A percentile compares a stretch with the other conserved stretches of the same genome.
Evolutionary conservation across 208 protist genomes (phyloP).

Genomic region (Wallacemonas sp.): DNA sequence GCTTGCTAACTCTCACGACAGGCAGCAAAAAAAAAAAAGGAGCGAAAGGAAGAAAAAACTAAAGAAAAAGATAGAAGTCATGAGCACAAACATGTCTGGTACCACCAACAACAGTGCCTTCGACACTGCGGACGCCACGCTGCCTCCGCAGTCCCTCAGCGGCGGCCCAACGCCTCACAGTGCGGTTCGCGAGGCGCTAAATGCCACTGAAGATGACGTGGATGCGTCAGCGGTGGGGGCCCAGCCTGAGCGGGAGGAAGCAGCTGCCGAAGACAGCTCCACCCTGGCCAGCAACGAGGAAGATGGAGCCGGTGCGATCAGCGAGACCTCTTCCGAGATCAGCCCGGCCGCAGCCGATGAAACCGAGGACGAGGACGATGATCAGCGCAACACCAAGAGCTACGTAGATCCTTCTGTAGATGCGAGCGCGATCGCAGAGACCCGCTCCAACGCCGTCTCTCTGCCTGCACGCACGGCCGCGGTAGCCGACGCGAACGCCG

Average conservation of each 20-base stretch:
- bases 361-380: slow-evolving; percentile 6
- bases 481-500: not conserved
- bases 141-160: slow-evolving; percentile 13
- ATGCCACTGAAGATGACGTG: slow-evolving; percentile 39
- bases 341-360: not conserved
- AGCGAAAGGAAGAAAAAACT: not conserved
- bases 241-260: slow-evolving; percentile 17
- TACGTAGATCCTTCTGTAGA: slow-evolving; percentile 14
- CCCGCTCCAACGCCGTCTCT: not conserved
- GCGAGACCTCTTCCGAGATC: slow-evolving; percentile 2
- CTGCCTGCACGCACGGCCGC: not conserved
- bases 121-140: slow-evolving; percentile 13
- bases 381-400: slow-evolving; percentile 9
- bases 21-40: not conserved
- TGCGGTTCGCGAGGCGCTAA: slow-evolving; percentile 25
- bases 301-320: slow-evolving; percentile 15
- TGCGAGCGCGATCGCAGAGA: slow-evolving; percentile 5
- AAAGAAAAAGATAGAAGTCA: not conserved
- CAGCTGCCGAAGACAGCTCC: slow-evolving; percentile 1
- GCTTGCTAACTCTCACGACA: too few species aligned
- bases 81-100: slow-evolving; percentile 1
- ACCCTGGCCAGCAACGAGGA: slow-evolving; percentile 18
- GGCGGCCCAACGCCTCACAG: not conserved
- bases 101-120: not conserved
- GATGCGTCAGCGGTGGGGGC: slow-evolving; percentile 14